Evolutionary conservation across 768 basidiomycete species (phyloP), one percentile per base, ranked within the genome.

Genomic region (Lenzites betulinus): DNA sequence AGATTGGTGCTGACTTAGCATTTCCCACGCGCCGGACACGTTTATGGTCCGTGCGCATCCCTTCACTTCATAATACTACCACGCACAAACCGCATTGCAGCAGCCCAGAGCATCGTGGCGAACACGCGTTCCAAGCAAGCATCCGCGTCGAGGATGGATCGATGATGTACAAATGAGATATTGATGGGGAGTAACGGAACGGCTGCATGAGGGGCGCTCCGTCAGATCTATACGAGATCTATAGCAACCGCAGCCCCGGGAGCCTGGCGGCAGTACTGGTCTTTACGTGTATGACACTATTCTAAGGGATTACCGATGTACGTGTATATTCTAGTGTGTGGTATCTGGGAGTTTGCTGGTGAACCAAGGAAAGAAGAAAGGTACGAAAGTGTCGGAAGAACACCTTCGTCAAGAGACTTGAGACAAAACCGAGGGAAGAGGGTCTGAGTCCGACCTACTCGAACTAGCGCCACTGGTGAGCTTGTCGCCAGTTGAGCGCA

Each of bases 1-100:
- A 68, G 65, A 60, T 43, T 46, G 62, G 62, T 61, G 68, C 63
- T 69, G 64, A 64, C 70, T 60, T 66, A 71, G 61, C 66, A 28
- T n/a, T 62, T 67, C 66, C 52, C 66, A 63, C 66, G 53, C 26
- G 7, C 18, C 22, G 36, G 50, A 62, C 42, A 36, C 44, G 50
- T 35, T 35, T 47, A 44, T 63, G 63, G 63, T 55, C 63, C 63
- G 66, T 62, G 66, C 66, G 56, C 43, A 35, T 20, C 41, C 42
- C 25, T 58, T 46, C 44, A 38, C 48, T 41, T 53, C 54, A 38
- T 36, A 55, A 38, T 36, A 55, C 51, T 25, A n/a, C 43, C 58
- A 64, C 22, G 58, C 62, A 47, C 54, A 54, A 44, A 39, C 56
- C 51, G 56, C 61, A n/a, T 63, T 58, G 52, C 13, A 46, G n/a